phyloP scores from a whole-genome alignment of 2,329 filamentous ascomycete species.

The Septoria petroselini region DNA sequence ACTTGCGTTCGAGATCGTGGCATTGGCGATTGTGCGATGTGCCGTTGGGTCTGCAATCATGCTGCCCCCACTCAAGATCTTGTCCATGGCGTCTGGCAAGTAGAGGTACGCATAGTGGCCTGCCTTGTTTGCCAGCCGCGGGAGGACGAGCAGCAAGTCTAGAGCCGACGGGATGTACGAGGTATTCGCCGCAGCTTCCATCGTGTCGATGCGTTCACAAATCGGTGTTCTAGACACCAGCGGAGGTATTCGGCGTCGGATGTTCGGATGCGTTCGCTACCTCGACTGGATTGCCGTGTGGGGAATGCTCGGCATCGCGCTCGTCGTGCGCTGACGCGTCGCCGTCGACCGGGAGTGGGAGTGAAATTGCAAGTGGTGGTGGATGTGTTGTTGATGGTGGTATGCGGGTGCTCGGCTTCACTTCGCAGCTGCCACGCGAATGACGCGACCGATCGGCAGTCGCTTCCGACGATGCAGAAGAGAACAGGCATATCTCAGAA shows the following conservation, averaged over 20 bases:
- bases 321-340: not conserved
- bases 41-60: slow-evolving; percentile 59
- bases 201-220: not conserved
- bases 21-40: slow-evolving; percentile 42
- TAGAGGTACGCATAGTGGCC: slow-evolving; percentile 58
- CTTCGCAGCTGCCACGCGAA: not conserved
- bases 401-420: not conserved
- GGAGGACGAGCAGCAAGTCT: slow-evolving; percentile 66
- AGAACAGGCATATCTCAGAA: too few species aligned
- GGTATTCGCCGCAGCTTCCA: slow-evolving; percentile 21
- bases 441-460: slow-evolving; percentile 2
- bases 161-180: slow-evolving; percentile 55
- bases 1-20: slow-evolving; percentile 41
- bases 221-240: not conserved
- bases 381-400: not conserved
- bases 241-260: not conserved
- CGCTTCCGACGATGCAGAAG: too few species aligned
- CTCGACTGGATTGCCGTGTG: not conserved
- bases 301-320: slow-evolving; percentile 1
- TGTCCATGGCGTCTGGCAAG: slow-evolving; percentile 59
- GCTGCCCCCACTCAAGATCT: slow-evolving; percentile 55
- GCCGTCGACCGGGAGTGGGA: not conserved
- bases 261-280: slow-evolving; percentile 2
- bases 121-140: slow-evolving; percentile 66
- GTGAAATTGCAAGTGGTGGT: not conserved